Conservation (phyloP, 768 basidiomycete genomes). For the Trametes meyenii region DNA sequence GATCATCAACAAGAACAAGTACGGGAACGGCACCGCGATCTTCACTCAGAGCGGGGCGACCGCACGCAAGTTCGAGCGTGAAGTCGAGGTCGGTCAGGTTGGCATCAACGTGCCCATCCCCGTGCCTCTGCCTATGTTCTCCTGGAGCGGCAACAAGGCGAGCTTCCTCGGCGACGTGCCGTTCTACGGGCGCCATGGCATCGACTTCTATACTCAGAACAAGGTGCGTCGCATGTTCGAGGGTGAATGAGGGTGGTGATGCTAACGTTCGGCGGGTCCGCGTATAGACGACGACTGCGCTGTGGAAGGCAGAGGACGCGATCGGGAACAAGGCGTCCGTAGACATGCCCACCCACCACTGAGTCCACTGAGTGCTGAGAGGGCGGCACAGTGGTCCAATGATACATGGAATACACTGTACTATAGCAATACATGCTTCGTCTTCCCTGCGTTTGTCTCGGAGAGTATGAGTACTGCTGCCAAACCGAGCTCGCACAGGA, state of each 20-base stretch:
- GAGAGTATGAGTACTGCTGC: neutral
- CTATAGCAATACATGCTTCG: constrained; percentile 8
- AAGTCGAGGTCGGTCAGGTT: constrained; percentile 89
- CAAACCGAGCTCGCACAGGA: neutral
- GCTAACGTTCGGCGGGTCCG: neutral
- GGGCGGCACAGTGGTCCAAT: neutral
- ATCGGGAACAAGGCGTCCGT: constrained; percentile 79
- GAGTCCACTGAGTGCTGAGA: constrained; percentile 45
- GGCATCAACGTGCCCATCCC: constrained; percentile 94
- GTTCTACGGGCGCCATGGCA: constrained; percentile 91
- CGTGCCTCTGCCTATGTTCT: constrained; percentile 93
- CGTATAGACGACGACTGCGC: constrained; percentile 81
- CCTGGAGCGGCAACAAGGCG: constrained; percentile 94
- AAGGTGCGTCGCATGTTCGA: constrained; percentile 54
- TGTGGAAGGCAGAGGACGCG: constrained; percentile 91
- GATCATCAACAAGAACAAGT: constrained; percentile 87
- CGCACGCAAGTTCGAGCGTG: constrained; percentile 88
- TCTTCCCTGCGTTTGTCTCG: neutral
- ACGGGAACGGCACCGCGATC: constrained; percentile 94
- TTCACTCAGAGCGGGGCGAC: constrained; percentile 97
- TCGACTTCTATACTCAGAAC: constrained; percentile 96
- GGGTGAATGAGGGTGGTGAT: neutral
- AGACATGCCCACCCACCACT: constrained; percentile 82
- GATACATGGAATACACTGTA: constrained; percentile 15
- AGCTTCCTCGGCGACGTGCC: constrained; percentile 85